Evolutionary conservation across 192 early-diverging fungal genomes (phyloP).

Genomic region (Linnemannia schmuckeri): DNA sequence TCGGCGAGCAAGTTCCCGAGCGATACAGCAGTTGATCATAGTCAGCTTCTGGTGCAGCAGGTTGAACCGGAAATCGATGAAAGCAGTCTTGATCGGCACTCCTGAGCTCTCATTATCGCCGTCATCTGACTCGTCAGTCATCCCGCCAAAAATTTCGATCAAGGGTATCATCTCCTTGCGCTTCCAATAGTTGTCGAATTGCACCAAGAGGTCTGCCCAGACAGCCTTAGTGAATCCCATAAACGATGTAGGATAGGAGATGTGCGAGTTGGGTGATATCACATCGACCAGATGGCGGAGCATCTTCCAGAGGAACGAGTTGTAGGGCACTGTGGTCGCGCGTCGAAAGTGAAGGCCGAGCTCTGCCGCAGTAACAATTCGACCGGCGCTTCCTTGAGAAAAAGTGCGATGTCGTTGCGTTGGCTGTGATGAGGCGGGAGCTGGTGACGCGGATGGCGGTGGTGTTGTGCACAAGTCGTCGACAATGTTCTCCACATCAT

Average conservation of each 20-base stretch:
- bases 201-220: conserved; percentile 71
- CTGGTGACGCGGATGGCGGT: conserved; percentile 24
- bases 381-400: not conserved
- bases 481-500: conserved; percentile 59
- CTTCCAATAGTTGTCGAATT: conserved; percentile 70
- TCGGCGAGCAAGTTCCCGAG: conserved; percentile 33
- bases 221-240: conserved; percentile 76
- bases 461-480: conserved; percentile 28
- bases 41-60: conserved; percentile 80
- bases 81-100: not conserved
- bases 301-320: conserved; percentile 68
- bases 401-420: not conserved
- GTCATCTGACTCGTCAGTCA: not conserved
- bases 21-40: conserved; percentile 86
- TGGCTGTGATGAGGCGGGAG: not conserved
- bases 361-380: conserved; percentile 41
- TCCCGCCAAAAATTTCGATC: conserved; percentile 47
- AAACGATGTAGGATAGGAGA: conserved; percentile 63
- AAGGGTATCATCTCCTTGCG: conserved; percentile 63
- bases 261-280: conserved; percentile 51
- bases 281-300: conserved; percentile 58
- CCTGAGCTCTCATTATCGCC: conserved; percentile 9
- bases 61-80: conserved; percentile 73
- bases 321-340: conserved; percentile 57
- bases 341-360: conserved; percentile 60